Conservation (phyloP, 1,284 basidiomycete species). For the Polyporus tsugae region DNA sequence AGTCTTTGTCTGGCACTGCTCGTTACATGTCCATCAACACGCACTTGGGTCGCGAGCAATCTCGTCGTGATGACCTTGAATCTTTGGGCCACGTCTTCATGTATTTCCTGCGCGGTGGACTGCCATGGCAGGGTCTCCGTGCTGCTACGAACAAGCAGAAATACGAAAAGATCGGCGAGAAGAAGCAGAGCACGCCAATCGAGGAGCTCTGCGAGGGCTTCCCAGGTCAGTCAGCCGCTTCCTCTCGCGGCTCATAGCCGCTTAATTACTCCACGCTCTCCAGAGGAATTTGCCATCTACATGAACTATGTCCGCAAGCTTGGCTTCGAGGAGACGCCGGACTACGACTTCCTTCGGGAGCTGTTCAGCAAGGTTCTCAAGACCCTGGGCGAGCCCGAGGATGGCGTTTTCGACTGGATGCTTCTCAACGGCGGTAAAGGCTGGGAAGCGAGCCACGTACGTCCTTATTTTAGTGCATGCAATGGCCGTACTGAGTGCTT, state of each 20-base stretch:
- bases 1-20: conserved; percentile 96
- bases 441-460: conserved; percentile 83
- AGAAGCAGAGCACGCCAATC: conserved; percentile 95
- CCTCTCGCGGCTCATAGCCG: neutral
- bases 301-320: conserved; percentile 98
- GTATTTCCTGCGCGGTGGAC: conserved; percentile 94
- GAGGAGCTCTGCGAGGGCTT: conserved; percentile 95
- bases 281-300: conserved; percentile 96
- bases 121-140: conserved; percentile 96
- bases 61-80: conserved; percentile 93
- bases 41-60: conserved; percentile 92
- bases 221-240: conserved; percentile 71
- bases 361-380: conserved; percentile 94
- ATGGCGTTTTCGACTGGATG: conserved; percentile 98
- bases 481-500: conserved; percentile 2
- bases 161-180: conserved; percentile 98
- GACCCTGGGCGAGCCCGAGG: conserved; percentile 89
- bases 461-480: conserved; percentile 17
- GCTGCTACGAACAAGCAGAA: conserved; percentile 99
- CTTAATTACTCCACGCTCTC: conserved; percentile 29
- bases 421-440: conserved; percentile 89
- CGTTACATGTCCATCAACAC: conserved; percentile 99
- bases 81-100: conserved; percentile 98
- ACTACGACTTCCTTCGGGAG: conserved; percentile 97
- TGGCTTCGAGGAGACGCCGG: conserved; percentile 95